Conservation (phyloP, 148 eudicot species). For the Polygonum aviculare region DNA sequence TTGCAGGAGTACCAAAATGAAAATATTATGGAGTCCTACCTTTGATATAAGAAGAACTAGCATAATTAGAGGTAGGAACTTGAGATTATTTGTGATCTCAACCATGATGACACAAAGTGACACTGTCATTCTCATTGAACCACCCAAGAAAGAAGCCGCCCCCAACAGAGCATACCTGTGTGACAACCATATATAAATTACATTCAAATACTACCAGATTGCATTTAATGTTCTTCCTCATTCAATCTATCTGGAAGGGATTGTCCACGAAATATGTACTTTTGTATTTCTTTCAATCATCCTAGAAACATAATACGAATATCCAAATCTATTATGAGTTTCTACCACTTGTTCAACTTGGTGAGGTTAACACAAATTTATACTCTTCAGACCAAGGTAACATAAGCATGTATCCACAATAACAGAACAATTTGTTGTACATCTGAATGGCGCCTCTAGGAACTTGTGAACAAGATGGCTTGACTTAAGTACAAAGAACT, state of each 20-base stretch:
- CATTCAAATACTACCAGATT: not conserved
- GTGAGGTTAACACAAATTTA: not conserved
- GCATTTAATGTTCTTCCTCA: not conserved
- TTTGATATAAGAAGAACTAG: constrained; percentile 97
- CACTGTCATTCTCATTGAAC: constrained; percentile 98
- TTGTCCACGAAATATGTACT: not conserved
- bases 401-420: not conserved
- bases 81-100: constrained; percentile 91
- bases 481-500: not conserved
- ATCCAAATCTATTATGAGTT: not conserved
- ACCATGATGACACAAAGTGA: constrained; percentile 99
- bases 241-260: not conserved
- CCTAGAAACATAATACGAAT: not conserved
- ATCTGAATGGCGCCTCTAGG: not conserved
- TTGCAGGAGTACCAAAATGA: not conserved
- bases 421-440: not conserved
- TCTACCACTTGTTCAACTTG: not conserved
- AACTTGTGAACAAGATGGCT: not conserved
- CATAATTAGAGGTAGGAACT: constrained; percentile 94
- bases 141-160: constrained; percentile 97
- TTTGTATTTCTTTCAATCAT: not conserved
- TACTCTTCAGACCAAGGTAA: not conserved
- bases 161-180: constrained; percentile 89
- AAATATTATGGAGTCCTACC: constrained; percentile 25
- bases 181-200: not conserved